Evolutionary conservation across 1,284 basidiomycete genomes (phyloP), one percentile per base, ranked within the genome.

Genomic region (Anthracocystis setariae): DNA sequence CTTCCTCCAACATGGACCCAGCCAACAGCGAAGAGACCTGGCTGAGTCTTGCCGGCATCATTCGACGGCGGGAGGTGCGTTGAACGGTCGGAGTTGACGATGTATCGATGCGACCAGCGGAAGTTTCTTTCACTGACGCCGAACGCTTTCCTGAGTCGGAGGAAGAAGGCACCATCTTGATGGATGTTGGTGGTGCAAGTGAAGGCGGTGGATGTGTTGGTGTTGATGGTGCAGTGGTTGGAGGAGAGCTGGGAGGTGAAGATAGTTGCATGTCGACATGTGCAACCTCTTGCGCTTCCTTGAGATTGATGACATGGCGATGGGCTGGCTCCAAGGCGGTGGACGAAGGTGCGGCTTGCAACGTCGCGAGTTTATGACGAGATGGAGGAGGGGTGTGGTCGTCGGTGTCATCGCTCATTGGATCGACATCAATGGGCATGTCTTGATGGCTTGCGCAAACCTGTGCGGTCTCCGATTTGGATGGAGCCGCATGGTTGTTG

Each of bases 21-120:
- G 74, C 75, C 15, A 78, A 52, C 1, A 78, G 59, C 24, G 61
- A 67, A 18, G 75, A 77, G 23, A 77, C 73, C 35, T 70, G 60
- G 7, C 57, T 45, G 12, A 77, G 46, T 4, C 75, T 54, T 0
- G 73, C 69, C 1, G 75, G 75, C 75, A 77, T 72, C 32, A 51
- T 64, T 12, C 69, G 46, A 15, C 69, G 48, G 8, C 64, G 57
- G 21, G 57, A 67, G n/a, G 57, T 37, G 18, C 64, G 57, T 21
- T 67, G 64, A 12, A 24, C 46, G 15, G 46, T 40, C 2, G 57
- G 23, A 25, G 64, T 44, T 3, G 56, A 53, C 10, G 45, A 32
- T n/a, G 61, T 37, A 2, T 10, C 53, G 21, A 48, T n/a, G 9
- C 39, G 38, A 8, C 24, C 35, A 8, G n/a, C 15, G 1, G 45